These are phyloP conservation scores for Fusarium torreyae DNA, from an alignment of 2,329 filamentous ascomycete genomes.

Conservation along the genomic window DNA sequence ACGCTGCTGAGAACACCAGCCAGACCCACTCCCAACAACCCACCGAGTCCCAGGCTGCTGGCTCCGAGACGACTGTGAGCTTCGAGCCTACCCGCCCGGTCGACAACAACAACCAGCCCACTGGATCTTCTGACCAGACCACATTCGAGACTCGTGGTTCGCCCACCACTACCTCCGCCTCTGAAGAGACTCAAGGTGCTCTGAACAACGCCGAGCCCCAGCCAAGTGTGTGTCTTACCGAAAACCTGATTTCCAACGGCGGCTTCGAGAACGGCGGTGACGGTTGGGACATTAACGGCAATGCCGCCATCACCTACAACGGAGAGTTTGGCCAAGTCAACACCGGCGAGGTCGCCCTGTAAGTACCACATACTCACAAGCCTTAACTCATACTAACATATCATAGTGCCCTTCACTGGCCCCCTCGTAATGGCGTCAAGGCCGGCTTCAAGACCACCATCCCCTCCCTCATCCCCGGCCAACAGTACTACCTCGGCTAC, in stretches of 20 bases:
- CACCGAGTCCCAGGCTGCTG: not conserved
- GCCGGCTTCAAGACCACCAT: conserved; percentile 17
- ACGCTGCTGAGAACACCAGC: not conserved
- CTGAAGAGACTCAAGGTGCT: not conserved
- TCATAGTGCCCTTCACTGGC: conserved; percentile 16
- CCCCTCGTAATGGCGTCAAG: not conserved
- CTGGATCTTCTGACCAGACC: not conserved
- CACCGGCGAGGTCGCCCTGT: conserved; percentile 5
- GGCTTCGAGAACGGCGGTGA: conserved; percentile 5
- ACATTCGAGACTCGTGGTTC: not conserved
- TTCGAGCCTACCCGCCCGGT: not conserved
- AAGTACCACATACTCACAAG: not conserved
- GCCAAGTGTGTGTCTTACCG: fast-evolving
- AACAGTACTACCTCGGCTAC: conserved; percentile 13
- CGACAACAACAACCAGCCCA: not conserved
- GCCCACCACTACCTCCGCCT: not conserved
- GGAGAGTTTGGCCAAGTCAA: not conserved
- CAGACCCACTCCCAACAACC: not conserved
- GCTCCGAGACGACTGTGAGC: not conserved
- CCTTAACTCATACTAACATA: not conserved
- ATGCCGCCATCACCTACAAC: not conserved
- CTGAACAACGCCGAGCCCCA: conserved; percentile 1
- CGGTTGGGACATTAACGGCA: conserved; percentile 1
- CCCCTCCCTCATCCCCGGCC: not conserved
- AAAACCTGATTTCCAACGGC: conserved; percentile 5